Percentiles rank a stretch among this genome's conserved stretches.
These are phyloP conservation scores for Coprinellus aureogranulatus DNA, from an alignment of 768 basidiomycete species.

Conservation along the genomic window DNA sequence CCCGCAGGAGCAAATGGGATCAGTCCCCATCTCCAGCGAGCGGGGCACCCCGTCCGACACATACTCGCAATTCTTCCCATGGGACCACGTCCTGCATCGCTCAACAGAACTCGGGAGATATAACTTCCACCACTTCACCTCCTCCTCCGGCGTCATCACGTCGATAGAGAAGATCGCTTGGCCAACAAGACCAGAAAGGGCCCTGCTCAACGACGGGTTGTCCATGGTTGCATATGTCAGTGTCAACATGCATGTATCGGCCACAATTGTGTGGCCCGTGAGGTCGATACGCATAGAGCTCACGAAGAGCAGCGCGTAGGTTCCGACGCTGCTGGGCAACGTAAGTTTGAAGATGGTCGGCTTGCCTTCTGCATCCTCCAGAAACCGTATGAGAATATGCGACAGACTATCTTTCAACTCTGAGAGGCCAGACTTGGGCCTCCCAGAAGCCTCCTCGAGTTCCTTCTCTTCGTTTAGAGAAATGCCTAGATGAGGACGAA, in stretches of 20 bases:
- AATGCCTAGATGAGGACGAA: background rate
- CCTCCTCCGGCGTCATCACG: constrained; percentile 26
- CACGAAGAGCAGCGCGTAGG: constrained; percentile 46
- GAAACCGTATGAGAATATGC: background rate
- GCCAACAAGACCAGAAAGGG: too few relatives aligned
- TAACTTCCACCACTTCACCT: constrained; percentile 45
- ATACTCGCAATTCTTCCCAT: constrained; percentile 48
- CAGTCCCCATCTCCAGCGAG: constrained; percentile 29
- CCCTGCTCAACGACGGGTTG: background rate
- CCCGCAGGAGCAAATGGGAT: constrained; percentile 54
- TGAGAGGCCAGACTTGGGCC: background rate
- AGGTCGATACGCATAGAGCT: constrained; percentile 45
- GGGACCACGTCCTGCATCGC: constrained; percentile 52
- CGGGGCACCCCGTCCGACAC: constrained; percentile 33
- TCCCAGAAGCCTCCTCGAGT: background rate
- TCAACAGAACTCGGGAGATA: constrained; percentile 50
- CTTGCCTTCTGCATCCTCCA: background rate
- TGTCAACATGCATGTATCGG: constrained; percentile 29
- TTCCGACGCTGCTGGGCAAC: too few relatives aligned
- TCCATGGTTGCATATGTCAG: background rate
- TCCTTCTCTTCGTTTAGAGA: background rate
- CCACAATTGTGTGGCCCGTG: constrained; percentile 46
- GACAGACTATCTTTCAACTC: background rate
- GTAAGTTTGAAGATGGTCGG: background rate
- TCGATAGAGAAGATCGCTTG: background rate